A percentile compares a stretch with the other conserved stretches of the same genome.
Evolutionary conservation across 2,329 filamentous ascomycete species (phyloP).

Genomic region (Kalaharituber pfeilii): DNA sequence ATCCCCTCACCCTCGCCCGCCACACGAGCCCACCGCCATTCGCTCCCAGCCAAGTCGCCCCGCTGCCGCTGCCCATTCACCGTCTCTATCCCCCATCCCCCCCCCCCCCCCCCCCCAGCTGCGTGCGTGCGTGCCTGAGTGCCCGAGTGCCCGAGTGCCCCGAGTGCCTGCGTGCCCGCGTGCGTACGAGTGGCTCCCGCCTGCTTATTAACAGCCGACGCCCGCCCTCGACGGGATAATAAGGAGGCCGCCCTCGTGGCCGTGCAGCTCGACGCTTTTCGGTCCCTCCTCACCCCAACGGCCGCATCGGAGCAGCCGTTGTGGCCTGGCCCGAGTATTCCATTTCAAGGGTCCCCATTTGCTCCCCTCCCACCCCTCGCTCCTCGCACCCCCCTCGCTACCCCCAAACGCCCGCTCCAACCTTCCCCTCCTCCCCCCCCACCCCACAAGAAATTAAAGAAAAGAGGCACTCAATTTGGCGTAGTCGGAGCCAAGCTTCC

Average conservation of each 20-base stretch:
- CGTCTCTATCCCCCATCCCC: background rate
- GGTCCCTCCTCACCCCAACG: background rate
- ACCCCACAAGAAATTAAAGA: background rate
- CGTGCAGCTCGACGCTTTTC: background rate
- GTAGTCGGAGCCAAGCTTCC: background rate
- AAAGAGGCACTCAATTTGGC: background rate
- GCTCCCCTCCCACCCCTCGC: background rate
- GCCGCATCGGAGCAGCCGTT: background rate
- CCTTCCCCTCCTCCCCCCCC: background rate
- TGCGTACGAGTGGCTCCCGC: too few species aligned
- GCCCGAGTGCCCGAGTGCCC: too few species aligned
- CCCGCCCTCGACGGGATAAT: too few species aligned
- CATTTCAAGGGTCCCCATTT: background rate
- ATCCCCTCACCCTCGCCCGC: background rate
- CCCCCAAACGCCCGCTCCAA: background rate
- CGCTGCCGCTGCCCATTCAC: background rate
- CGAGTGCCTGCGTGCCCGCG: too few species aligned
- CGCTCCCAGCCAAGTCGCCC: too few species aligned
- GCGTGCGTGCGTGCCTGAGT: background rate
- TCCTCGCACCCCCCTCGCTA: background rate
- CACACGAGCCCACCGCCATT: too few species aligned
- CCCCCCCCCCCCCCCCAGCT: background rate
- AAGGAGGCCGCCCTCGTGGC: background rate
- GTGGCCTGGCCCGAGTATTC: background rate
- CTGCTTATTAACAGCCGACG: too few species aligned